Conservation (phyloP, 2,329 filamentous ascomycete genomes). For the Lizonia empirigonia region DNA sequence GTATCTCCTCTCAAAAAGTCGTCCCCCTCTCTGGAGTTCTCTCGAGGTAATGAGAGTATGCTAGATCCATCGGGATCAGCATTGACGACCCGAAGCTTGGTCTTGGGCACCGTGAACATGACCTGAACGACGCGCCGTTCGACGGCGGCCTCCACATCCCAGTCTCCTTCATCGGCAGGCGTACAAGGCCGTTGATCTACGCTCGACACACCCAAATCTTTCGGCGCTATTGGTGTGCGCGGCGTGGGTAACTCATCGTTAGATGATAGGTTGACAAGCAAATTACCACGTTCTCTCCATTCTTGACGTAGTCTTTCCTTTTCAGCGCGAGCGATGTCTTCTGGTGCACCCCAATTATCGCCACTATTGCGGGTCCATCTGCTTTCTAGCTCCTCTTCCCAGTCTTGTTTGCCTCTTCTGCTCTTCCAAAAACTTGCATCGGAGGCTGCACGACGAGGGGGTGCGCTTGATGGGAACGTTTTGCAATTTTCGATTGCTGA, state of each 20-base stretch:
- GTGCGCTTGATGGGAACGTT: conserved; percentile 27
- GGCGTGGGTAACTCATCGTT: conserved; percentile 37
- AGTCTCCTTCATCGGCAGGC: conserved; percentile 52
- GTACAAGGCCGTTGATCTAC: conserved; percentile 32
- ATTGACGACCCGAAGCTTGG: conserved; percentile 88
- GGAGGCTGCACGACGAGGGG: conserved; percentile 51
- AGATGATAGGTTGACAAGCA: conserved; percentile 38
- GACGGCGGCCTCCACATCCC: conserved; percentile 58
- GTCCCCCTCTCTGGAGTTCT: conserved; percentile 20
- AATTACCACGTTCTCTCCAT: conserved; percentile 37
- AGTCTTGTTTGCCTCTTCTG: conserved; percentile 52
- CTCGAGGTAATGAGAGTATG: conserved; percentile 33
- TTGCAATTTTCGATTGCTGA: conserved; percentile 19
- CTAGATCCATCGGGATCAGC: conserved; percentile 41
- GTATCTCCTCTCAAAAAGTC: conserved; percentile 5
- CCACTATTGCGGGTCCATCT: conserved; percentile 44
- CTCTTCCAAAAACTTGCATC: conserved; percentile 52
- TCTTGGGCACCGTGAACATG: conserved; percentile 93
- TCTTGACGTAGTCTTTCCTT: conserved; percentile 40
- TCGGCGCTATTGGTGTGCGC: conserved; percentile 32
- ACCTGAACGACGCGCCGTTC: conserved; percentile 57
- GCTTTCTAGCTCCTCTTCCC: conserved; percentile 43
- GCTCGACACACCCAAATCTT: conserved; percentile 28
- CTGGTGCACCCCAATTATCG: conserved; percentile 44
- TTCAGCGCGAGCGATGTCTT: conserved; percentile 40